phyloP scores from a whole-genome alignment of 371 early-diverging fungal species.

The Mortierella sp. region DNA sequence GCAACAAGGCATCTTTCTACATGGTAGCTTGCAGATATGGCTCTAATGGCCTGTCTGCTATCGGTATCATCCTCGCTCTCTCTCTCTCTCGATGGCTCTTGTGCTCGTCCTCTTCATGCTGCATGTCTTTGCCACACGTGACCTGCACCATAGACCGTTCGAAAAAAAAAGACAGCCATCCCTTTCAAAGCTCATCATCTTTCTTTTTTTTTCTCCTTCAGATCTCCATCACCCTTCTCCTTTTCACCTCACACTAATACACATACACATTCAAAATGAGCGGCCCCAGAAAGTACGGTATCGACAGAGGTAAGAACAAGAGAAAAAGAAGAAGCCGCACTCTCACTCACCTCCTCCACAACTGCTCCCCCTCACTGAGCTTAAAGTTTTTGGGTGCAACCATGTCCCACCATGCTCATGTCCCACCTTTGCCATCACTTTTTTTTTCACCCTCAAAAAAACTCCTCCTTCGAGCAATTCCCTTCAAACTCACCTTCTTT shows the following conservation, averaged over 20 bases:
- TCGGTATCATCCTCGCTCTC: too few relatives aligned
- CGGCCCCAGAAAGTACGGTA: constrained; percentile 48
- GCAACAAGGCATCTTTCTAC: too few relatives aligned
- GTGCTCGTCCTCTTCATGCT: not conserved
- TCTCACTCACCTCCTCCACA: not conserved
- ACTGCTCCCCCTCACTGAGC: not conserved
- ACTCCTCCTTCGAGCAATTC: not conserved
- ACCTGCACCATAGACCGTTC: not conserved
- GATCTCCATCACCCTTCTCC: constrained; percentile 15
- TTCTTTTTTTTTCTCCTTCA: not conserved
- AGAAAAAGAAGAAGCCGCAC: not conserved
- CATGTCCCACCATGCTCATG: constrained; percentile 2
- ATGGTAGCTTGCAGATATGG: too few relatives aligned
- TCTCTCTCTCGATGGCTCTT: too few relatives aligned
- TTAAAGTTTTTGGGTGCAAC: constrained; percentile 10
- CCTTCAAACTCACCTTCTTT: not conserved
- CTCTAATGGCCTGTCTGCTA: too few relatives aligned
- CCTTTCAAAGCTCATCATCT: constrained; percentile 14
- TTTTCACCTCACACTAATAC: not conserved
- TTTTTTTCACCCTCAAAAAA: not conserved
- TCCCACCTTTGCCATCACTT: not conserved
- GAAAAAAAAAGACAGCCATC: not conserved
- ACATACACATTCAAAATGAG: constrained; percentile 24
- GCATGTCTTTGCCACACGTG: not conserved
- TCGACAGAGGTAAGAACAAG: constrained; percentile 53